Evolutionary conservation across 2,329 filamentous ascomycete genomes (phyloP).

Genomic region (Fusarium torreyae): DNA sequence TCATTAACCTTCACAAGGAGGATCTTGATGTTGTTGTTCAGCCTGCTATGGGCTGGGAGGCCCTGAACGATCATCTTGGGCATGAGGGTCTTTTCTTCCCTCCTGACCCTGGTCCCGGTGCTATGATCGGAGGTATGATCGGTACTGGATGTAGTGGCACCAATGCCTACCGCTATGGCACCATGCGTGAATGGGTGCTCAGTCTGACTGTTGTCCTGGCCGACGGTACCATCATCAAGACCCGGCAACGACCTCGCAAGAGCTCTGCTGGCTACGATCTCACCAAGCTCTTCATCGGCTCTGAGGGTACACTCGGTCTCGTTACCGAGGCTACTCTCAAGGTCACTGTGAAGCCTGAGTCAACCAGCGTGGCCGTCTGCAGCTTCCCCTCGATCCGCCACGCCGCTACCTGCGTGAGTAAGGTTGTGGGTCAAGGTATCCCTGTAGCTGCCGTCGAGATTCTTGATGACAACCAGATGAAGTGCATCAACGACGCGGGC

Average conservation of each 20-base stretch:
- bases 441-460: constrained; percentile 94
- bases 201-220: constrained; percentile 89
- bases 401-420: constrained; percentile 84
- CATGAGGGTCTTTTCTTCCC: constrained; percentile 89
- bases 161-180: constrained; percentile 93
- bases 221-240: constrained; percentile 92
- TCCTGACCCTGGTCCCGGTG: constrained; percentile 90
- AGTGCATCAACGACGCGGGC: constrained; percentile 75
- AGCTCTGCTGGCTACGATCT: constrained; percentile 93
- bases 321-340: constrained; percentile 94
- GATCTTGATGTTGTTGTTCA: constrained; percentile 84
- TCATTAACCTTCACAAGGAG: constrained; percentile 82
- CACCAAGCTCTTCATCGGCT: constrained; percentile 90
- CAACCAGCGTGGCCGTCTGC: constrained; percentile 84
- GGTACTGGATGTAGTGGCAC: constrained; percentile 83
- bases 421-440: constrained; percentile 84
- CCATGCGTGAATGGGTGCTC: constrained; percentile 95
- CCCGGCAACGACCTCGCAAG: constrained; percentile 88
- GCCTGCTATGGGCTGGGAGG: constrained; percentile 89
- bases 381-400: constrained; percentile 72
- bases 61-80: constrained; percentile 82
- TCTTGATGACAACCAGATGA: constrained; percentile 92
- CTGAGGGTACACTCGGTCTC: constrained; percentile 90
- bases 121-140: constrained; percentile 93
- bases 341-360: constrained; percentile 84